Conservation (phyloP, 352 stramenopile species). For the Peronospora destructor region DNA sequence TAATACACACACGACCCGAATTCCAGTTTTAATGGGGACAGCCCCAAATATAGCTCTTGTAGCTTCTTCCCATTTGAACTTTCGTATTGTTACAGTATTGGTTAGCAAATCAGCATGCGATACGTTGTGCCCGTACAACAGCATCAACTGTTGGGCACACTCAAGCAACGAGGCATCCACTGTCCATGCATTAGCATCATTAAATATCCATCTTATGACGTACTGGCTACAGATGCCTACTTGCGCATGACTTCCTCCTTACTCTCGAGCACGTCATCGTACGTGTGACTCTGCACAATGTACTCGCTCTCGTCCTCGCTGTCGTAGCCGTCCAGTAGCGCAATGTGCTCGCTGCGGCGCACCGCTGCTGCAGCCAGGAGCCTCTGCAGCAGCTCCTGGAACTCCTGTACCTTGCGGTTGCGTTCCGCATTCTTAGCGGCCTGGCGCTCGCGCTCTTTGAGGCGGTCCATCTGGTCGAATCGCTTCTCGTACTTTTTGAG, state of each 20-base stretch:
- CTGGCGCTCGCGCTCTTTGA: conserved; percentile 75
- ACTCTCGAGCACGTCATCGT: conserved; percentile 63
- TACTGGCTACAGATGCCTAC: conserved; percentile 16
- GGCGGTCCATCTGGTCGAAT: conserved; percentile 82
- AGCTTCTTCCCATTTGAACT: too few relatives aligned
- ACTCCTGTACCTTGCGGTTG: conserved; percentile 59
- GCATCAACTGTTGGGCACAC: neutral
- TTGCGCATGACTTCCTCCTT: conserved; percentile 71
- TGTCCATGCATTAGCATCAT: conserved; percentile 9
- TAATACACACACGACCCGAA: too few relatives aligned
- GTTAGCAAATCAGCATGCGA: too few relatives aligned
- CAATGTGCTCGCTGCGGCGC: conserved; percentile 56
- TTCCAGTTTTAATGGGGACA: too few relatives aligned
- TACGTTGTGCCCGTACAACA: neutral
- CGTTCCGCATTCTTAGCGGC: conserved; percentile 61
- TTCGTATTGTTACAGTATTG: too few relatives aligned
- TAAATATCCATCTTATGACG: conserved; percentile 24
- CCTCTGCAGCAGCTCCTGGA: conserved; percentile 56
- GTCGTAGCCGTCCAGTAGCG: conserved; percentile 71
- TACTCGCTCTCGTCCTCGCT: conserved; percentile 80
- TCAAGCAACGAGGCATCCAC: neutral
- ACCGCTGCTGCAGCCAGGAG: conserved; percentile 25
- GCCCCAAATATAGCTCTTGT: too few relatives aligned
- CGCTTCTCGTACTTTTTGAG: conserved; percentile 95
- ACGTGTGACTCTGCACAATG: conserved; percentile 68